Percentiles rank a stretch among this genome's conserved stretches.
Evolutionary conservation across 2,329 filamentous ascomycete species (phyloP).

Genomic region (Penicillium hesseltinei): DNA sequence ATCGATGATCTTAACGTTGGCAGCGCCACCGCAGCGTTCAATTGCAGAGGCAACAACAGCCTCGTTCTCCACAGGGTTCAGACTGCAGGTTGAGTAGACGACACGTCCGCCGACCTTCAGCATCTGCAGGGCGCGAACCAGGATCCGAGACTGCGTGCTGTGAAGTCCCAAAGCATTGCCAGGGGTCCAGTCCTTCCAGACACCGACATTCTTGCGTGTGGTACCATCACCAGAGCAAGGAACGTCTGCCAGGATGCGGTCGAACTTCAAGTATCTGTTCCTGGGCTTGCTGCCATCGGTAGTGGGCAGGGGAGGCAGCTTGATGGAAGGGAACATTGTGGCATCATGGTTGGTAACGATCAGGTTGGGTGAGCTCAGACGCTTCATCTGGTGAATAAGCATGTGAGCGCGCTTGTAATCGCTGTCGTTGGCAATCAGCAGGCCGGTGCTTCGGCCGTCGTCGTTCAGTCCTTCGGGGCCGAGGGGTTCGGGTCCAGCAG

Average conservation of each 20-base stretch:
- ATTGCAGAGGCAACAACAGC: slow-evolving; percentile 86
- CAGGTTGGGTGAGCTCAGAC: slow-evolving; percentile 91
- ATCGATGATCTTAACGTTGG: slow-evolving; percentile 80
- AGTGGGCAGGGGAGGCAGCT: slow-evolving; percentile 62
- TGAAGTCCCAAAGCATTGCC: slow-evolving; percentile 85
- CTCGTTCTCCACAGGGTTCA: slow-evolving; percentile 98
- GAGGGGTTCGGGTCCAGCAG: slow-evolving; percentile 51
- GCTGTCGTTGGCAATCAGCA: slow-evolving; percentile 92
- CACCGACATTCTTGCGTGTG: slow-evolving; percentile 82
- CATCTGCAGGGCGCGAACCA: slow-evolving; percentile 91
- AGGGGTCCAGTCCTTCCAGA: slow-evolving; percentile 95
- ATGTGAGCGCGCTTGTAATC: slow-evolving; percentile 97
- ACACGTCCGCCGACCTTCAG: slow-evolving; percentile 91
- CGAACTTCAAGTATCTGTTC: slow-evolving; percentile 85
- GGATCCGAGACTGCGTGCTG: slow-evolving; percentile 80
- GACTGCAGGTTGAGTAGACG: slow-evolving; percentile 97
- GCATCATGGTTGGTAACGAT: slow-evolving; percentile 98
- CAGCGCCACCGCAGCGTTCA: slow-evolving; percentile 78
- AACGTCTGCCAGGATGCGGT: slow-evolving; percentile 93
- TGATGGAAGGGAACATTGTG: slow-evolving; percentile 89
- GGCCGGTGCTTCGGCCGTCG: slow-evolving; percentile 81
- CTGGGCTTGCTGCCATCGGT: slow-evolving; percentile 54
- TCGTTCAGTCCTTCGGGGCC: slow-evolving; percentile 61
- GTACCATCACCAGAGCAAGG: slow-evolving; percentile 97
- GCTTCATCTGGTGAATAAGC: slow-evolving; percentile 96